These are phyloP conservation scores for Camellia oleifera DNA, from an alignment of 179 eudicot species.

Conservation along the genomic window DNA sequence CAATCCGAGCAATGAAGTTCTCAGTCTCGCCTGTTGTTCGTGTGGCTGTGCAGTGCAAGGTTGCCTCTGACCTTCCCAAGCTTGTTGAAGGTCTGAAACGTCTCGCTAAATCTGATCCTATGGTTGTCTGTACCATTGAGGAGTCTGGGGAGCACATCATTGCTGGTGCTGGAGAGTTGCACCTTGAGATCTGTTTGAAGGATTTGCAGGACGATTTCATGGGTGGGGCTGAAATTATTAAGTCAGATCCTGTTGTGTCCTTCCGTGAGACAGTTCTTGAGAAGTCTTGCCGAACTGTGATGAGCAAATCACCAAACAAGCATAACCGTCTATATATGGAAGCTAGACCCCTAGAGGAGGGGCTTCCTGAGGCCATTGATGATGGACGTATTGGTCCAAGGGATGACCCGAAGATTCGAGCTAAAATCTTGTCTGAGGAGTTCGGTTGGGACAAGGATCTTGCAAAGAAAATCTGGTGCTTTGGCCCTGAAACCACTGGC, in stretches of 20 bases:
- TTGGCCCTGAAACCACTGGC: constrained; percentile 52
- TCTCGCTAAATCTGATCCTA: constrained; percentile 47
- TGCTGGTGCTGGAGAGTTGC: constrained; percentile 56
- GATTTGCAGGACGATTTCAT: constrained; percentile 46
- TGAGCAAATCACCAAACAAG: constrained; percentile 53
- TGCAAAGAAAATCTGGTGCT: constrained; percentile 51
- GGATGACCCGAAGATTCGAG: constrained; percentile 43
- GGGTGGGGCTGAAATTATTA: constrained; percentile 45
- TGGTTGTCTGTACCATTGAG: constrained; percentile 48
- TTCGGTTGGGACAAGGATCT: constrained; percentile 60
- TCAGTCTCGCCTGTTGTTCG: constrained; percentile 54
- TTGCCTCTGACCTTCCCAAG: constrained; percentile 53
- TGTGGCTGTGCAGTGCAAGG: constrained; percentile 56
- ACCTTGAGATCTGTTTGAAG: constrained; percentile 48
- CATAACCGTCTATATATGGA: constrained; percentile 59
- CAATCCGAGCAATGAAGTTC: constrained; percentile 52
- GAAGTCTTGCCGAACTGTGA: constrained; percentile 40
- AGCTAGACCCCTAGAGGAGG: constrained; percentile 51
- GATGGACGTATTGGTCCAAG: constrained; percentile 53
- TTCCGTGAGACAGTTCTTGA: constrained; percentile 56
- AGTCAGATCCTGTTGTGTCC: constrained; percentile 48
- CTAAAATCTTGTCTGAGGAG: constrained; percentile 46
- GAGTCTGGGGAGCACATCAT: constrained; percentile 52
- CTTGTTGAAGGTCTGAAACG: constrained; percentile 55
- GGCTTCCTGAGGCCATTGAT: constrained; percentile 54